These are phyloP conservation scores for Eucalyptus pumila DNA, from an alignment of 345 rosid genomes.

Conservation along the genomic window DNA sequence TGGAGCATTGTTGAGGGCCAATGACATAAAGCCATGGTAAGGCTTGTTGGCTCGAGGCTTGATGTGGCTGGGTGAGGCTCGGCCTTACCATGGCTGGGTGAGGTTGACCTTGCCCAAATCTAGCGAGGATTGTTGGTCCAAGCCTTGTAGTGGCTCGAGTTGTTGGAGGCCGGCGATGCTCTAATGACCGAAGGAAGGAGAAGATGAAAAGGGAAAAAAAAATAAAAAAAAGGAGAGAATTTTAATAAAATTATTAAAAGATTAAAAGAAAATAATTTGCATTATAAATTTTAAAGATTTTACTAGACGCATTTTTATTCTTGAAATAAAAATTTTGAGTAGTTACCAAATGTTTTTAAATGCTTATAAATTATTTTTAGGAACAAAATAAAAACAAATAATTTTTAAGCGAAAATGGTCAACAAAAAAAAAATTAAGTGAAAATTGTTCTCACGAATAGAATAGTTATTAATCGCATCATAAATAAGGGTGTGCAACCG, in stretches of 20 bases:
- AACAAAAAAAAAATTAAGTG: fast-evolving
- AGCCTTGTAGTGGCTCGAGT: no score
- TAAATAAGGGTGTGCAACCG: no score
- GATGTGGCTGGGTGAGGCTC: fast-evolving
- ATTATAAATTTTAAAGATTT: no score
- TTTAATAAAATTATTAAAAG: no score
- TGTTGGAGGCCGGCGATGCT: fast-evolving
- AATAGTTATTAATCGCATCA: fast-evolving
- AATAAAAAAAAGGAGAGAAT: no score
- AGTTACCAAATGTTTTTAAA: fast-evolving
- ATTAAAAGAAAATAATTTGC: no score
- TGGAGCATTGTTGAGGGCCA: no score
- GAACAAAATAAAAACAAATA: no score
- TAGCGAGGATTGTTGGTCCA: no score
- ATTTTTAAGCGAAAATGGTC: no score
- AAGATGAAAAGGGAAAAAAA: fast-evolving
- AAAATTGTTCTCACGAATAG: fast-evolving
- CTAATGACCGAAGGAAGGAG: fast-evolving
- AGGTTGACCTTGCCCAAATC: fast-evolving
- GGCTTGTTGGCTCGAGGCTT: no score
- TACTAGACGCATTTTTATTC: fast-evolving
- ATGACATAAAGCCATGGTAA: fast-evolving
- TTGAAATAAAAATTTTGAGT: fast-evolving
- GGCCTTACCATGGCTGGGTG: fast-evolving
- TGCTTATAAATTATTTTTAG: fast-evolving